Conservation (phyloP, 2,329 filamentous ascomycete species). For the Pseudocercospora pini-densiflorae region DNA sequence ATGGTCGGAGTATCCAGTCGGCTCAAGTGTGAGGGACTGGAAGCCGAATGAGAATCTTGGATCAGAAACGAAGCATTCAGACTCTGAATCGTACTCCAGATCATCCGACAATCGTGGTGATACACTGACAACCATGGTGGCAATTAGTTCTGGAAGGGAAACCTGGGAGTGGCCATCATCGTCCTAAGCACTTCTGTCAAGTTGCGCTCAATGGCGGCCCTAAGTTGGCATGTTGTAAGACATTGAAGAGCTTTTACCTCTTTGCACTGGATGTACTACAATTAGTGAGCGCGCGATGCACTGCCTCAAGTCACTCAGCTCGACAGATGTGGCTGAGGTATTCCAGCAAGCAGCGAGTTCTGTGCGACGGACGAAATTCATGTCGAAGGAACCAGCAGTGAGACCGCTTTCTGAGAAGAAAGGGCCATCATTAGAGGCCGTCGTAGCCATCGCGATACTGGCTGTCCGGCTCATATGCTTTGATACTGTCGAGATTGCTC, state of each 20-base stretch:
- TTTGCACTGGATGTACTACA: too few relatives aligned
- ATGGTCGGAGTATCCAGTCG: constrained; percentile 15
- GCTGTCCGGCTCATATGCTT: too few relatives aligned
- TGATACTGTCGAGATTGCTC: neutral
- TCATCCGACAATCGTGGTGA: constrained; percentile 35
- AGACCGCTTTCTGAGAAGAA: too few relatives aligned
- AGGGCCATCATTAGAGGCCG: too few relatives aligned
- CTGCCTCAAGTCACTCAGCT: constrained; percentile 11
- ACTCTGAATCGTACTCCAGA: constrained; percentile 33
- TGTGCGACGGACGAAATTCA: neutral
- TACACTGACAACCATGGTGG: constrained; percentile 21
- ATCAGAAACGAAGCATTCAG: constrained; percentile 28
- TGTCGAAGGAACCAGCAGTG: neutral
- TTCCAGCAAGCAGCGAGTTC: neutral
- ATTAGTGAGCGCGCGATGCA: constrained; percentile 5
- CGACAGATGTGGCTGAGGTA: constrained; percentile 1
- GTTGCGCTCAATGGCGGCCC: too few relatives aligned
- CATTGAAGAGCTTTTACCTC: too few relatives aligned
- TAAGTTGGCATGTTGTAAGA: too few relatives aligned
- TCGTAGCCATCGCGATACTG: too few relatives aligned
- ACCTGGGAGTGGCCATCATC: too few relatives aligned
- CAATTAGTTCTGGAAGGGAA: too few relatives aligned
- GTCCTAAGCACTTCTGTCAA: too few relatives aligned
- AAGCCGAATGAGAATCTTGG: constrained; percentile 34
- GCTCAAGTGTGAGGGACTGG: constrained; percentile 28